Conservation (phyloP, 371 early-diverging fungal species). For the Funneliformis caledonium region DNA sequence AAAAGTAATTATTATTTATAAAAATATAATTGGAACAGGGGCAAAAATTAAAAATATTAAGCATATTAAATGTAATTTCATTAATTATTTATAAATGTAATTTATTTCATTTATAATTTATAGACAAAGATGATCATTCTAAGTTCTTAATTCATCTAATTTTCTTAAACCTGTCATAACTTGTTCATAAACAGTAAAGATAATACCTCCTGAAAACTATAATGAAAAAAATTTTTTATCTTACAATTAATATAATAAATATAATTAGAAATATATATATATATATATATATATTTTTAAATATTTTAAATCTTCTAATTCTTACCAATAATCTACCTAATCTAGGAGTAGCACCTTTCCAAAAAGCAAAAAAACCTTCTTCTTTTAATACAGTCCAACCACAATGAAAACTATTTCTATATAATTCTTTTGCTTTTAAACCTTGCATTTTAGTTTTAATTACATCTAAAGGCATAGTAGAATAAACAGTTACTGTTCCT, state of each 20-base stretch:
- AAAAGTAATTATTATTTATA: no score
- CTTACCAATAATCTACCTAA: conserved; percentile 85
- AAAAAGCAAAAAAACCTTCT: conserved; percentile 84
- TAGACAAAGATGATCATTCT: no score
- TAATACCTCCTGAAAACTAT: conserved; percentile 92
- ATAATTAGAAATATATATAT: no score
- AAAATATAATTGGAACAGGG: no score
- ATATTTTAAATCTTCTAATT: no score
- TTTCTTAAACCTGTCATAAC: conserved; percentile 48
- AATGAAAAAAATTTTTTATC: conserved; percentile 13
- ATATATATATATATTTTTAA: no score
- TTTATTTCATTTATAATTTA: no score
- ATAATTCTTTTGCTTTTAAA: conserved; percentile 66
- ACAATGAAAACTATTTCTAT: conserved; percentile 77
- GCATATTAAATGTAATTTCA: no score
- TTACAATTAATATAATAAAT: no score
- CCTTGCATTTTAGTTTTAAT: conserved; percentile 95
- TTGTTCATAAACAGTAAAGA: conserved; percentile 91
- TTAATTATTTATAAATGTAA: no score
- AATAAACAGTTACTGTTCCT: conserved; percentile 88
- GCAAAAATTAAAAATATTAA: no score
- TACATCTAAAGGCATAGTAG: conserved; percentile 95
- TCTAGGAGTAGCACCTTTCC: conserved; percentile 93
- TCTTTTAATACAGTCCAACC: conserved; percentile 67
- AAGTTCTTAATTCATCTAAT: neutral